These are phyloP conservation scores for Ascochyta fabae DNA, from an alignment of 2,329 filamentous ascomycete genomes.

Conservation along the genomic window DNA sequence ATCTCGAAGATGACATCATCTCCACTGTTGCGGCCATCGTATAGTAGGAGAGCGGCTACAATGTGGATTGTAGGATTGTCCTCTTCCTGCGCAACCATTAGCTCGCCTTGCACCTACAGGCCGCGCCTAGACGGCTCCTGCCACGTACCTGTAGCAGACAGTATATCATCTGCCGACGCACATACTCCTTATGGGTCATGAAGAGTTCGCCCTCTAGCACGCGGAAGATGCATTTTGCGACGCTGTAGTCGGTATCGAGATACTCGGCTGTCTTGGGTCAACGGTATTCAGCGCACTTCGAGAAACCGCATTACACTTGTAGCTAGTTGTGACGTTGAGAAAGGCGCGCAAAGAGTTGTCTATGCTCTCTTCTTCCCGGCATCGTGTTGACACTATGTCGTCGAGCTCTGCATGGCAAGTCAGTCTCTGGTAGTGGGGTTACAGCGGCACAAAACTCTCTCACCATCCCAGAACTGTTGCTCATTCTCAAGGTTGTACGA, in stretches of 20 bases:
- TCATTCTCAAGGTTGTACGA: slow-evolving; percentile 75
- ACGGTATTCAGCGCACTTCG: slow-evolving; percentile 6
- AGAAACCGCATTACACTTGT: slow-evolving; percentile 62
- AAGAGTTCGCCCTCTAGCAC: slow-evolving; percentile 81
- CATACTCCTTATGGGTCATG: slow-evolving; percentile 76
- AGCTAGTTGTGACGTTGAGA: slow-evolving; percentile 76
- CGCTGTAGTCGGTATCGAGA: slow-evolving; percentile 76
- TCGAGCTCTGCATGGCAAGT: slow-evolving; percentile 64
- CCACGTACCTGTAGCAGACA: slow-evolving; percentile 72
- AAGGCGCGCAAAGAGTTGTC: slow-evolving; percentile 87
- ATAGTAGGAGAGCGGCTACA: slow-evolving; percentile 81
- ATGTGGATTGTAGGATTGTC: slow-evolving; percentile 80
- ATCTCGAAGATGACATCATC: slow-evolving; percentile 77
- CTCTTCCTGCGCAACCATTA: slow-evolving; percentile 71
- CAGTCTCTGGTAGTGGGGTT: slow-evolving; percentile 34
- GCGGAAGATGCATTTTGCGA: slow-evolving; percentile 79
- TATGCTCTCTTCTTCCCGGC: slow-evolving; percentile 69
- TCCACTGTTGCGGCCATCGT: slow-evolving; percentile 82
- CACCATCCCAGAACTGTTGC: slow-evolving; percentile 90
- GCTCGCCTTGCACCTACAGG: slow-evolving; percentile 1
- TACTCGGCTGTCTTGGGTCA: slow-evolving; percentile 65
- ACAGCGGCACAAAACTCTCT: slow-evolving; percentile 41
- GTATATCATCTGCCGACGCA: slow-evolving; percentile 90
- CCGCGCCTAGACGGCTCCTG: neutral
- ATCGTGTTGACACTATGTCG: slow-evolving; percentile 66